These are phyloP conservation scores for Nepenthes gracilis DNA, from an alignment of 148 eudicot genomes.

Conservation along the genomic window DNA sequence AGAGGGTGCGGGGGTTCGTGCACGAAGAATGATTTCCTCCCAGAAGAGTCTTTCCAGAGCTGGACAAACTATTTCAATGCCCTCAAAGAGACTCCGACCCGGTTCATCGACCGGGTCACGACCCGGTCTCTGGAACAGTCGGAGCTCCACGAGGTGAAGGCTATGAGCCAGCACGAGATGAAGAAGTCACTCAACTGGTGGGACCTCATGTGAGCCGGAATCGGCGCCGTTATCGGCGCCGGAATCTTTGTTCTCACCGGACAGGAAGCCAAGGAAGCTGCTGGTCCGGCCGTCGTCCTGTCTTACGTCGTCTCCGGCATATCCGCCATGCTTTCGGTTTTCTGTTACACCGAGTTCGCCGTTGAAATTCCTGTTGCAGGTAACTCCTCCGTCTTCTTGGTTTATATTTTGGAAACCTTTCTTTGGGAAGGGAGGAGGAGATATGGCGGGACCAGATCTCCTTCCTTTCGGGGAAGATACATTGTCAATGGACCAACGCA, in stretches of 20 bases:
- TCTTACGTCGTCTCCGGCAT: slow-evolving; percentile 58
- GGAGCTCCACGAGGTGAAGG: slow-evolving; percentile 25
- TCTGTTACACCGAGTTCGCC: slow-evolving; percentile 82
- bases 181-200: slow-evolving; percentile 52
- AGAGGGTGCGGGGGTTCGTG: slow-evolving; percentile 4
- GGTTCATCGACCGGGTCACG: slow-evolving; percentile 30
- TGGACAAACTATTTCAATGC: slow-evolving; percentile 43
- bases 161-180: slow-evolving; percentile 39
- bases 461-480: too few species aligned
- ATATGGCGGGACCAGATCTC: too few species aligned
- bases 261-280: slow-evolving; percentile 34
- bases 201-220: slow-evolving; percentile 71
- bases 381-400: neutral
- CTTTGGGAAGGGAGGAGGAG: too few species aligned
- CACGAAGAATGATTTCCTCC: slow-evolving; percentile 32
- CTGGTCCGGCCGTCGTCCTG: slow-evolving; percentile 57
- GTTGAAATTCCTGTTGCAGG: slow-evolving; percentile 77
- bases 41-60: slow-evolving; percentile 47
- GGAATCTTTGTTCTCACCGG: slow-evolving; percentile 76
- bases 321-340: slow-evolving; percentile 75
- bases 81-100: slow-evolving; percentile 17
- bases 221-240: slow-evolving; percentile 69
- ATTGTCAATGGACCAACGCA: too few species aligned
- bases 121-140: slow-evolving; percentile 30
- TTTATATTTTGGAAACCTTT: neutral